Evolutionary conservation across 371 early-diverging fungal species (phyloP).

Genomic region (Mucor saturninus): DNA sequence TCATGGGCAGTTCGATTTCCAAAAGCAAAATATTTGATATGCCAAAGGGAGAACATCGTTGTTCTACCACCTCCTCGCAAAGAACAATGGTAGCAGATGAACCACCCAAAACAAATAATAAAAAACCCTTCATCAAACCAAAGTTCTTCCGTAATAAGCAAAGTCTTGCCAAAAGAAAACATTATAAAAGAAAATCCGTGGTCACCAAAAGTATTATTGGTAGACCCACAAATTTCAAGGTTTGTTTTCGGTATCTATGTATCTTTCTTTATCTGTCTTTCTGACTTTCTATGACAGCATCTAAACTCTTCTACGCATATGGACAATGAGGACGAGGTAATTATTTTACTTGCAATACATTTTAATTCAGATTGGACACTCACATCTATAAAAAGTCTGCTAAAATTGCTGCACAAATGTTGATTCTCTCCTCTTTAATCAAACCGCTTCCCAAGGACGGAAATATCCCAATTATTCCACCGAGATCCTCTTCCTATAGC

Average conservation of each 20-base stretch:
- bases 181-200: conserved; percentile 6
- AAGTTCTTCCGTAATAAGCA: conserved; percentile 24
- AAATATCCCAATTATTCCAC: conserved; percentile 13
- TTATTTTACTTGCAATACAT: neutral
- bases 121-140: conserved; percentile 5
- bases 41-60: neutral
- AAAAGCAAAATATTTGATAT: neutral
- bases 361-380: neutral
- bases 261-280: neutral
- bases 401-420: conserved; percentile 13
- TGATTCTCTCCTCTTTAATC: conserved; percentile 5
- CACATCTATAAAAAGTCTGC: neutral
- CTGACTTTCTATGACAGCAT: conserved; percentile 6
- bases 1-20: neutral
- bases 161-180: conserved; percentile 10
- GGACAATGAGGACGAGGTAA: conserved; percentile 2
- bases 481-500: conserved; percentile 8
- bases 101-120: neutral
- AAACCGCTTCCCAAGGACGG: conserved; percentile 8
- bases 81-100: conserved; percentile 3
- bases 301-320: conserved; percentile 5
- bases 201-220: conserved; percentile 32
- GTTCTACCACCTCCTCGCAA: conserved; percentile 2
- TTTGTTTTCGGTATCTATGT: neutral
- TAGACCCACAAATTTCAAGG: conserved; percentile 29